Evolutionary conservation across 169 alveolate genomes (phyloP).

Genomic region (Eimeria tenella): DNA sequence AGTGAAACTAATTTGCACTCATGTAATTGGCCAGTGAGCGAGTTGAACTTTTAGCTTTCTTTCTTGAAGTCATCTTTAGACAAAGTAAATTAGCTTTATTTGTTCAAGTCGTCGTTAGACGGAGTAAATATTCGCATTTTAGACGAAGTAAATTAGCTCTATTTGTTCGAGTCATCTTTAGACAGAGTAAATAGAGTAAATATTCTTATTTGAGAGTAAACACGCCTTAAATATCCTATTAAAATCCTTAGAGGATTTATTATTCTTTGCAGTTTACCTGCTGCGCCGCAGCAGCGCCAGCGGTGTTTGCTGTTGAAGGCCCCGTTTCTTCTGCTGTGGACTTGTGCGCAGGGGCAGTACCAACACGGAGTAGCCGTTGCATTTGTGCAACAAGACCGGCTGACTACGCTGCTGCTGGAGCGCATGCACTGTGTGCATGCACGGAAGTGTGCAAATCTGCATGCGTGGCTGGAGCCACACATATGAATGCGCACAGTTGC

Average conservation of each 20-base stretch:
- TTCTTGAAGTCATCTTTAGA: background rate
- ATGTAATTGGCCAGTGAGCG: background rate
- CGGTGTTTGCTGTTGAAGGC: background rate
- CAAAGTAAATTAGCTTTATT: background rate
- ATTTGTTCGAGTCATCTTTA: background rate
- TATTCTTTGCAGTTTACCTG: background rate
- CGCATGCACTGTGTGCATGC: too few species aligned
- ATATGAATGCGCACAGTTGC: background rate
- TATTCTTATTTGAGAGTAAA: too few species aligned
- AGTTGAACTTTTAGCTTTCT: too few species aligned
- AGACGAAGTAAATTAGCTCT: background rate
- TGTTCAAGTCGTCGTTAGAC: background rate
- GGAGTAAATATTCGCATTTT: too few species aligned
- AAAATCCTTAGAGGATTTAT: too few species aligned
- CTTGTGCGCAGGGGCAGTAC: constrained; percentile 50
- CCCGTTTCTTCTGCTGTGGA: background rate
- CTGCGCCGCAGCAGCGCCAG: background rate
- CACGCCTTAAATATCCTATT: too few species aligned
- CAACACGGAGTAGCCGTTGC: constrained; percentile 33
- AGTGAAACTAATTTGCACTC: background rate
- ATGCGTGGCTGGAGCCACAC: background rate
- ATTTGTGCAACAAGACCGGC: background rate
- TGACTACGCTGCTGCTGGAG: background rate
- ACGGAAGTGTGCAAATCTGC: too few species aligned
- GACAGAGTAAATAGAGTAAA: too few species aligned